Base-by-base conservation (phyloP, 164 flowering plant genomes). In the Tinospora cordifolia region DNA sequence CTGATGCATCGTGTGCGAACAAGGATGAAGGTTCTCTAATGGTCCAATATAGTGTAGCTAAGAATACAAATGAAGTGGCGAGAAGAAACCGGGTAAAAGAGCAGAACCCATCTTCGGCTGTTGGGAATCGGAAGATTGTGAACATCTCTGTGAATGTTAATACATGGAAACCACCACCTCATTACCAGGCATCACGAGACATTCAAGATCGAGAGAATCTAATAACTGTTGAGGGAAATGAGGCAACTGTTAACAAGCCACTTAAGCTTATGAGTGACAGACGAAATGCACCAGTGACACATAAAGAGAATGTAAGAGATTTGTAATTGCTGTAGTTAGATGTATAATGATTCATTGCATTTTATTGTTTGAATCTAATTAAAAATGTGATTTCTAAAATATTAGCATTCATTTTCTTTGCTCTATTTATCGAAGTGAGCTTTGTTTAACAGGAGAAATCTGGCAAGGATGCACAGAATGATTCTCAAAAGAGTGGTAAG, bases 121-220 rank as follows among this genome's bases (percentile, higher is more conserved):
- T 65, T 11, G 74, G 82, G 63, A 83, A 78, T n/a, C 85, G 71
- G 49, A 85, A 87, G 83, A 79, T 81, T 63, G 84, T 77, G 64
- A 85, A 85, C 71, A 80, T 81, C 24, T 83, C 90, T 51, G 86
- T 77, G 47, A 84, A 85, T 82, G 88, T 82, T 54, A 88, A 87
- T 81, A 80, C 85, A 27, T 83, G 91, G 95, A 90, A 84, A 79
- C 89, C 89, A 69, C 81, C 86, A 69, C 80, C 84, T 65, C 85
- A 85, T 68, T 84, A 80, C 82, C 85, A 82, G 80, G 79, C 74
- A 46, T 60, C 73, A 39, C 76, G 75, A 54, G 83, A 81, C 40
- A 75, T 73, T 39, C 19, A 72, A n/a, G 84, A 78, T 66, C 25
- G 72, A 21, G 81, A 81, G 68, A 65, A 58, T 72, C 68, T 51